These are phyloP conservation scores for Acacia concinna DNA, from an alignment of 331 rosid genomes.

Conservation along the genomic window DNA sequence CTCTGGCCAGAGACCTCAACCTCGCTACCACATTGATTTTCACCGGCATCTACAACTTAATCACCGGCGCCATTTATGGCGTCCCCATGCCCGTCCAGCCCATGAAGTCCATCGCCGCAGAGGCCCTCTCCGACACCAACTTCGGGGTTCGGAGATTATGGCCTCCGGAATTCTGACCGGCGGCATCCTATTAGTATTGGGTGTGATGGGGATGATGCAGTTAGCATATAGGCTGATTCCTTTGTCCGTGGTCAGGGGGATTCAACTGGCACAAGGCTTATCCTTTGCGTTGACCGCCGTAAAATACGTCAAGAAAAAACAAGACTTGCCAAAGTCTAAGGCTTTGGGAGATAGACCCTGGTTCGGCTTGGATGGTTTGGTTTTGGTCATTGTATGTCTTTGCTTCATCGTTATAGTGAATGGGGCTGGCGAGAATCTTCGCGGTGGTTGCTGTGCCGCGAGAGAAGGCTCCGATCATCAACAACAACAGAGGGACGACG, in stretches of 20 bases:
- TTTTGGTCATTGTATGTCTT: constrained; percentile 56
- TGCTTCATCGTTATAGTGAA: constrained; percentile 59
- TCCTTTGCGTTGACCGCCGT: constrained; percentile 77
- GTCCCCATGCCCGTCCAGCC: constrained; percentile 99
- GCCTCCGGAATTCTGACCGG: constrained; percentile 85
- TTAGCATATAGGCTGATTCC: constrained; percentile 66
- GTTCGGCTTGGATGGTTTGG: constrained; percentile 79
- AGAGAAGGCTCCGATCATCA: background rate
- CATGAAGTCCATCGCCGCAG: constrained; percentile 87
- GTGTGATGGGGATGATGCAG: constrained; percentile 72
- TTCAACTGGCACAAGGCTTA: constrained; percentile 85
- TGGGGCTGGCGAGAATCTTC: constrained; percentile 64
- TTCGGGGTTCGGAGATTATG: constrained; percentile 78
- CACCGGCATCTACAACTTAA: constrained; percentile 71
- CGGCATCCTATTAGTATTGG: constrained; percentile 48
- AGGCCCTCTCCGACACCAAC: constrained; percentile 48
- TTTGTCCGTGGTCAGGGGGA: constrained; percentile 66
- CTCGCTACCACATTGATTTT: constrained; percentile 82
- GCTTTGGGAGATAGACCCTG: constrained; percentile 46
- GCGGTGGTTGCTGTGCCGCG: background rate
- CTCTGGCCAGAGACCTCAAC: constrained; percentile 63
- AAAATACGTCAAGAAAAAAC: constrained; percentile 59
- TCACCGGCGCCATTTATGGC: constrained; percentile 81
- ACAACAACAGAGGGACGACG: background rate
- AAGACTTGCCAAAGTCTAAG: constrained; percentile 62